Evolutionary conservation across 1,284 basidiomycete species (phyloP).

Genomic region (Ustilago lituana): DNA sequence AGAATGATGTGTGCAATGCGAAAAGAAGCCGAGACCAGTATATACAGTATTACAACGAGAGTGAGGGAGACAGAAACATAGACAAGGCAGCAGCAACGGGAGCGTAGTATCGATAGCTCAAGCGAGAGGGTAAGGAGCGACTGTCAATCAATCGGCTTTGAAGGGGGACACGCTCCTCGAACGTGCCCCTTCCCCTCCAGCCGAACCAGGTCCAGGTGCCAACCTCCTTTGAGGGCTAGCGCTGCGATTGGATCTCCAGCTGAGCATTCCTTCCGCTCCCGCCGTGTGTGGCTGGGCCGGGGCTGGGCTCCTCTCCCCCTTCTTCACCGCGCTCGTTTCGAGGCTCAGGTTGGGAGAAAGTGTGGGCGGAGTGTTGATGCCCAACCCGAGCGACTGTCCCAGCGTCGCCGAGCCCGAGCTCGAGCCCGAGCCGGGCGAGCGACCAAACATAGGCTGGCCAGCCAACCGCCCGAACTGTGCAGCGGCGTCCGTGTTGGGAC

Average conservation of each 20-base stretch:
- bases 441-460: conserved; percentile 8
- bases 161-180: conserved; percentile 20
- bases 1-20: neutral
- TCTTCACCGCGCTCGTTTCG: no score
- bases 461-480: conserved; percentile 5
- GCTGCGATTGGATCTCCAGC: conserved; percentile 18
- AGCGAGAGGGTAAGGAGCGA: neutral
- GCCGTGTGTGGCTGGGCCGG: conserved; percentile 2
- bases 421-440: neutral
- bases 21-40: no score
- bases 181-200: neutral
- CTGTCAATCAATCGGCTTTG: conserved; percentile 9
- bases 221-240: conserved; percentile 21
- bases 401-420: conserved; percentile 14
- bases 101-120: neutral
- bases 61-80: no score
- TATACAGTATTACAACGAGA: no score
- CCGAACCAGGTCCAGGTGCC: no score
- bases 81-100: neutral
- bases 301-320: no score
- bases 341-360: conserved; percentile 8
- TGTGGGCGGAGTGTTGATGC: conserved; percentile 4
- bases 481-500: conserved; percentile 9
- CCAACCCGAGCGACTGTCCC: conserved; percentile 30
- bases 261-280: conserved; percentile 3